Evolutionary conservation across 1,139 yeast species (phyloP), one percentile per base, ranked within the genome.

Genomic region (Saccharomyces hybrid): DNA sequence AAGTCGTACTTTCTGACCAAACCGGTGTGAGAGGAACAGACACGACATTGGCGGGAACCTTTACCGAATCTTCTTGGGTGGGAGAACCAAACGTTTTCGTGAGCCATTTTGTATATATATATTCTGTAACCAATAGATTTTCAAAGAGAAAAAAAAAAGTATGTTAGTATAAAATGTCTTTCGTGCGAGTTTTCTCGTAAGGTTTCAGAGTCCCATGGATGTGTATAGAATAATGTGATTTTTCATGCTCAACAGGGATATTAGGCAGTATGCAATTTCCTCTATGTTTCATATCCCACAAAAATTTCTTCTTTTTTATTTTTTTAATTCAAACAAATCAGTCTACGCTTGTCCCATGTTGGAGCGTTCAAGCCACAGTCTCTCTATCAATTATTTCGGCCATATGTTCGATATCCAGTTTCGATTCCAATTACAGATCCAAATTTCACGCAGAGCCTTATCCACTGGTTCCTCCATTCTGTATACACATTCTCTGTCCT

Each of bases 11-110:
- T 95, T 88, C 99, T 91, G 86, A 95, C 89, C 79, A 95, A 89
- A 84, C 99, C 99, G 73, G 90, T 79, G 93, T 93, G 97, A 79
- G 97, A 88, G 71, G 96, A 85, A 78, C 98, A 91, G 82, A 91
- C 91, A 81, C 99, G 95, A 84, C 98, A 91, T 82, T 87, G 95
- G 84, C 99, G 96, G 75, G 98, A 88, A 82, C 99, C 99, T 89
- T 95, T 95, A 81, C 99, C 99, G 89, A 84, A 91, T 81, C 87
- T 91, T 88, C 98, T 90, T 84, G 99, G 99, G 96, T 93, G 99
- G 80, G 98, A 91, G 86, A 80, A 93, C 99, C 99, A 95, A 85
- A 93, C 97, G 90, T 90, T 87, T 86, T 89, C 97, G 97, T 91
- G 98, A 86, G 98, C 97, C 98, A 91, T 91, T 69, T 87, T 47